Base-by-base conservation (phyloP, 2,329 filamentous ascomycete species). In the Aspergillus oerlinghausenensis region DNA sequence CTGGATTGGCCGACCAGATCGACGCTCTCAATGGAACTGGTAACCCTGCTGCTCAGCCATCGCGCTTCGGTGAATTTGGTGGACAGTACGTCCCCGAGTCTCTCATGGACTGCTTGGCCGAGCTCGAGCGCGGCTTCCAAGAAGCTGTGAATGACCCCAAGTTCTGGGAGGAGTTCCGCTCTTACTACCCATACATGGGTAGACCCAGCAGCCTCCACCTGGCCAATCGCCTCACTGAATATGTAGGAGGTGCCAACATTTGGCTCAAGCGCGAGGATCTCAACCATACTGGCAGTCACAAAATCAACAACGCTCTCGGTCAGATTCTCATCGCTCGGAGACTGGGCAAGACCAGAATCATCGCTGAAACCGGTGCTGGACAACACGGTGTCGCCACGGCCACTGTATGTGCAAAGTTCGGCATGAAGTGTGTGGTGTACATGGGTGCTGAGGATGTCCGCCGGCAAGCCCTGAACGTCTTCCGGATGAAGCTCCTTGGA, bases 401-500 rank as follows among this genome's bases (percentile, higher is more conserved):
- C 1, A 99, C 94, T 0, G 92, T 97, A 25, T 97, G 94, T 69
- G 94, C 94, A 70, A 96, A 97, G 78, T 97, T 99, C 69, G 92
- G 91, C 70, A 93, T 99, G 92, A 88, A 93, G 73, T 99, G 94
- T 73, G 96, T 92, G 29, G 89, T 99, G 55, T 99, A 92, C 78
- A 99, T 99, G 94, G 94, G 94, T 67, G 92, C 92, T 49, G 94
- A 99, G 78, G 94, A 99, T 70, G 94, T 97, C 52, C 88, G 94
- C 57, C 87, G 94, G 65, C 94, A 99, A 75, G 93, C 94, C 1
- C 82, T 99, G 57, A 99, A 99, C 75, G 94, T 99, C 42, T 99
- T 99, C 85, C 89, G 94, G 48, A 99, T 99, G 84, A 94, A 95
- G 75, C 84, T 99, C 10, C 87, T 99, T 5, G 94, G 94, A 58